Base-by-base conservation (phyloP, 371 early-diverging fungal genomes). In the Rhizomucor pusillus region DNA sequence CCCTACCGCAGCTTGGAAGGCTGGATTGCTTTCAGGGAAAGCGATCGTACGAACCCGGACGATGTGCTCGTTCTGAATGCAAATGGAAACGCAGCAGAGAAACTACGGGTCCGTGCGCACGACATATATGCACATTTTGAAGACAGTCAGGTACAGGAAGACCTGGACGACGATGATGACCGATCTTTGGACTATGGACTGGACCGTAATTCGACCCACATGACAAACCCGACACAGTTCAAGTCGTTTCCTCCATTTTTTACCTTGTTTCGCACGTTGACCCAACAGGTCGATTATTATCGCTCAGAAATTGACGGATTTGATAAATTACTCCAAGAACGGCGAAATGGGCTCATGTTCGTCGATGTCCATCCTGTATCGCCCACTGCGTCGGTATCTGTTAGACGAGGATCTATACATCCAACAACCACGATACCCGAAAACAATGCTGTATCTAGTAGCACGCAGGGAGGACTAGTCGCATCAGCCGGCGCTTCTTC, bases 1-100 rank as follows among this genome's bases (percentile, higher is more conserved):
- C 89, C 89, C 1, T 82, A 80, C 49, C 81, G 90, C 10, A 86
- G 88, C 23, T 65, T 90, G 39, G 90, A 90, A 53, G 85, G 88
- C 3, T 90, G 90, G 91, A 75, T 90, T 7, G 69, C 87, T n/a
- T 90, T 90, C 63, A 77, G 77, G 50, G 85, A 84, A 37, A 71
- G 73, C 12, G 80, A 87, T 60, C 76, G 72, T 36, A 77, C 70
- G 37, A 67, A 62, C 11, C 69, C 78, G 22, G 66, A 77, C n/a
- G 65, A 73, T 50, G 72, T 82, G 43, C 67, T 81, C 55, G 60
- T 62, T 55, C 64, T 71, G 46, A 65, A 58, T 50, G 50, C 23
- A 18, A 43, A 36, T 19, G 50, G 54, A 12, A 54, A 46, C n/a
- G 19, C 50, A 22, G 22, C 23, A 2, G 48, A 59, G 43, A 41